Base-by-base conservation (phyloP, 208 protist genomes). In the Trypanosoma boissoni region DNA sequence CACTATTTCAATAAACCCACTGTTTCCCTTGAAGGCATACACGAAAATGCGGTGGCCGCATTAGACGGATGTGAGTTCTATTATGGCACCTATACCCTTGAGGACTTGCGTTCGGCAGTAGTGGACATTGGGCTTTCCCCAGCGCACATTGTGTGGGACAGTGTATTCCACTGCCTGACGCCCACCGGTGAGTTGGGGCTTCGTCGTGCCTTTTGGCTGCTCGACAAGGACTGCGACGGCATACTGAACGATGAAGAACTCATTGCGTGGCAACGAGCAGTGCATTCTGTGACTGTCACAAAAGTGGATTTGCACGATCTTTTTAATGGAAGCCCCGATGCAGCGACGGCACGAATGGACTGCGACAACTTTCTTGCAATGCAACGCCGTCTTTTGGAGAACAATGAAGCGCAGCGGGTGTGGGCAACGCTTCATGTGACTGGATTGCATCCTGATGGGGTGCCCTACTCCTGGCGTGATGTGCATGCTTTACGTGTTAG, bases 381-480 rank as follows among this genome's bases (percentile, higher is more conserved):
- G 20, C 72, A 84, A 50, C 26, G 73, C 2, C 1, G 44, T 31
- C 83, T 75, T 66, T 70, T 96, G 10, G 43, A 31, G 14, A 28
- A 70, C 8, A 75, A 67, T 49, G 42, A 78, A 27, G 34, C 50
- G 7, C 34, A 68, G 41, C 72, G 78, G 28, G 81, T 81, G 37
- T 96, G 90, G 90, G 80, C 84, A 21, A 91, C 86, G 20, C 80
- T 96, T 31, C 68, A 83, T 58, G 58, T 64, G 2, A 72, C 74
- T 1, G 90, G 86, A 18, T 74, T 84, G 2, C 60, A 83, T 58
- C 76, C 76, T 0, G 68, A 80, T 58, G 90, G 86, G 2, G 58
- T 90, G 3, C 86, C 90, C 2, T 93, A 88, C 68, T 83, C 86
- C 4, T 88, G 80, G 78, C 63, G 76, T n/a, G 90, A 96, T 69